Conservation (phyloP, 169 alveolate species). For the Plasmodium gonderi region DNA sequence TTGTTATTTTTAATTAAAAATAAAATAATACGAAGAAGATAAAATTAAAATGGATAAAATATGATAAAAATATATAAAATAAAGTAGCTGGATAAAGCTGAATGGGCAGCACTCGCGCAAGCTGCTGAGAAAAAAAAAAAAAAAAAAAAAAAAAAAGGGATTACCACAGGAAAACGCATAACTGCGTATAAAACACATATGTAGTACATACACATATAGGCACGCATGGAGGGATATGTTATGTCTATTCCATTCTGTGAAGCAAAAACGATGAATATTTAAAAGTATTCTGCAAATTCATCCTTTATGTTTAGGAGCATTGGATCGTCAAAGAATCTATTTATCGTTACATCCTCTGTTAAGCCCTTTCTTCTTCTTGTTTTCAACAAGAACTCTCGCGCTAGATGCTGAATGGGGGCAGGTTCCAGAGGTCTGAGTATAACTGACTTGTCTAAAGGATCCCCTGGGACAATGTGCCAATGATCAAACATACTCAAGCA, state of each 20-base stretch:
- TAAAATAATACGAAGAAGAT: too few relatives aligned
- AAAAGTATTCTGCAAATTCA: slow-evolving; percentile 78
- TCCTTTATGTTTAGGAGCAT: slow-evolving; percentile 80
- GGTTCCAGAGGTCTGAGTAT: slow-evolving; percentile 96
- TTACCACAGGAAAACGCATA: not conserved
- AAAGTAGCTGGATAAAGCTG: not conserved
- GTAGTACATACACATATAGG: not conserved
- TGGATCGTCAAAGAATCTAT: slow-evolving; percentile 92
- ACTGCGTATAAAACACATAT: not conserved
- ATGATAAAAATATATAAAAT: too few relatives aligned
- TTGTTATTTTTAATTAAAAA: too few relatives aligned
- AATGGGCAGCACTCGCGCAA: not conserved
- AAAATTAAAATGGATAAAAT: too few relatives aligned
- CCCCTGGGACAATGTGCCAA: slow-evolving; percentile 98
- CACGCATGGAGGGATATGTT: not conserved
- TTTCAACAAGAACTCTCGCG: slow-evolving; percentile 98
- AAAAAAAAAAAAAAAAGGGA: not conserved
- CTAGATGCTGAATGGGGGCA: slow-evolving; percentile 97
- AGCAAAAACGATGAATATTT: too few relatives aligned
- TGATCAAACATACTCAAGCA: slow-evolving; percentile 96
- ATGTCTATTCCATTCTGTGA: too few relatives aligned
- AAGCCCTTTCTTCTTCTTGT: slow-evolving; percentile 97
- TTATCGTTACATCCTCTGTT: slow-evolving; percentile 90
- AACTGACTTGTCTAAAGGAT: slow-evolving; percentile 98
- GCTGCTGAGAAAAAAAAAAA: not conserved